These are phyloP conservation scores for Ambispora gerdemannii DNA, from an alignment of 192 early-diverging fungal species.

Conservation along the genomic window DNA sequence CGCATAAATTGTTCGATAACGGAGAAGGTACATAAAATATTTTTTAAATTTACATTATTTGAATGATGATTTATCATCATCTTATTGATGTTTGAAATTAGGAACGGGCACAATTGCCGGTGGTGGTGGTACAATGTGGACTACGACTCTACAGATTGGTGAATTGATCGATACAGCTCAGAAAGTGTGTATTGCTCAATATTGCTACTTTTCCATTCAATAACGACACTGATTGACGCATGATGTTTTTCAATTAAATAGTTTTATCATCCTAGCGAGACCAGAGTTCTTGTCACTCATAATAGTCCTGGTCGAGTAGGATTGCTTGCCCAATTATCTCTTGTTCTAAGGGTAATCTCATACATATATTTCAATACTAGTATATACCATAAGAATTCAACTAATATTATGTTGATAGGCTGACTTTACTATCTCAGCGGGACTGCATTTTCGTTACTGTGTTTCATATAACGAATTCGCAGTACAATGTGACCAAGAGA, in stretches of 20 bases:
- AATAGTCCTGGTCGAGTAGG: conserved; percentile 60
- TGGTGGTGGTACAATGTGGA: conserved; percentile 63
- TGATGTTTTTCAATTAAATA: conserved; percentile 7
- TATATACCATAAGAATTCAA: too few relatives aligned
- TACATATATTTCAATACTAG: too few relatives aligned
- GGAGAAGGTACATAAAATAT: conserved; percentile 57
- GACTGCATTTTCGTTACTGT: conserved; percentile 60
- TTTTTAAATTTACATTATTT: too few relatives aligned
- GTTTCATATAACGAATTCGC: conserved; percentile 63
- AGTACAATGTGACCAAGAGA: conserved; percentile 51
- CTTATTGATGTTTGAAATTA: conserved; percentile 25
- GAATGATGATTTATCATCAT: too few relatives aligned
- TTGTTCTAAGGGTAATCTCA: conserved; percentile 47
- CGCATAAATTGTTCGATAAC: conserved; percentile 61
- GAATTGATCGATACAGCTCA: conserved; percentile 58
- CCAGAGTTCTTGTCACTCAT: conserved; percentile 54
- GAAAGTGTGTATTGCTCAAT: conserved; percentile 23
- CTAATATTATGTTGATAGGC: conserved; percentile 39
- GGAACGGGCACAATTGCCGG: conserved; percentile 57
- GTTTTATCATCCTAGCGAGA: conserved; percentile 56
- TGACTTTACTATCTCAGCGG: conserved; percentile 61
- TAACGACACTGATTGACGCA: not conserved
- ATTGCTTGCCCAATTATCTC: conserved; percentile 52
- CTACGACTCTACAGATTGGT: conserved; percentile 59
- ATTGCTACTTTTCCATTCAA: not conserved